Evolutionary conservation across 2,329 filamentous ascomycete species (phyloP), one percentile per base, ranked within the genome.

Genomic region (Waltergamsia citrina): DNA sequence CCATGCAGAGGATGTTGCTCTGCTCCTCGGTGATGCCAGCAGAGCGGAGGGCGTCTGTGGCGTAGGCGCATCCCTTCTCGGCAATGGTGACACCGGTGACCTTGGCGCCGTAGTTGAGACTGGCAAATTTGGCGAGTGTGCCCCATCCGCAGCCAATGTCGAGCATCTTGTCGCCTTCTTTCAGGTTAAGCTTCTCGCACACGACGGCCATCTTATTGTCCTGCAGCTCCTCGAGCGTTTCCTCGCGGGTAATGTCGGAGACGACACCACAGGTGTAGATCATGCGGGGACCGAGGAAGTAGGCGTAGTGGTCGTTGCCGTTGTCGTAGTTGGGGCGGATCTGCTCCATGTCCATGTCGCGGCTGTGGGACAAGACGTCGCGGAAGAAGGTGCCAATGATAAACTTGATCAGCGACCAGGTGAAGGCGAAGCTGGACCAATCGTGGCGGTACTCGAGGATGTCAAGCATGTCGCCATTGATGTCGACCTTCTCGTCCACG

Each of bases 211-310:
- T 69, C 67, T 98, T 96, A 75, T 96, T 96, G 63, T 96, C 90
- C 68, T 96, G 92, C 29, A 96, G 75, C 64, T 96, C 74, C 65
- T 98, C 92, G 19, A 98, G 81, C 21, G 78, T 76, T 66, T 96
- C 92, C 63, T 96, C 92, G 46, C 71, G 74, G 61, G 80, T 78
- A 59, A 85, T 75, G 59, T 96, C 87, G 41, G 83, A 82, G 56
- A 98, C 93, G 51, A 98, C 69, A 50, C 92, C 92, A 32, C 85
- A 93, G 34, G 92, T 98, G 69, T 96, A 96, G 63, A 96, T 86
- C 92, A 96, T 98, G 54, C 92, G 88, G 39, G 90, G 90, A 41
- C 92, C 92, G 43, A 96, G 76, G 74, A 96, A 96, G 87, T 87
- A 98, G 57, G 78, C 82, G 70, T 98, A 98, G 67, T 95, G 94